A percentile compares a stretch with the other conserved stretches of the same genome.
Conservation (phyloP, 2,329 filamentous ascomycete genomes). For the Cladosporium halotolerans region DNA sequence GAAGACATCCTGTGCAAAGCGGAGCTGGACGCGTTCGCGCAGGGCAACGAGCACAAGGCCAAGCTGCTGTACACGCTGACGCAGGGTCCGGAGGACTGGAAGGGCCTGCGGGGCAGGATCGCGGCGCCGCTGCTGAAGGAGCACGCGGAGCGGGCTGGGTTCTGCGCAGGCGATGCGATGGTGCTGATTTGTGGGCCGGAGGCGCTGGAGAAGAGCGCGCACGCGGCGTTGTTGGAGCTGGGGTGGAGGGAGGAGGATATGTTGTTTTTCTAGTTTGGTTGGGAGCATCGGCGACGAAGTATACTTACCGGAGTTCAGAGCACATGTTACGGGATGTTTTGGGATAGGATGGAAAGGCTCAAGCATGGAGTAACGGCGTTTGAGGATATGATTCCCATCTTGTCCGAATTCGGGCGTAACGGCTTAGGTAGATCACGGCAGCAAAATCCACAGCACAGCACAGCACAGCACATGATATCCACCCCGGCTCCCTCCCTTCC, state of each 20-base stretch:
- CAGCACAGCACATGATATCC: no score
- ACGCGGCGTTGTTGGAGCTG: constrained; percentile 49
- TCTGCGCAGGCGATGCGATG: constrained; percentile 43
- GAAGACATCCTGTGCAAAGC: constrained; percentile 75
- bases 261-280: constrained; percentile 60
- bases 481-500: no score
- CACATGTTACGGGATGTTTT: no score
- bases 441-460: no score
- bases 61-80: constrained; percentile 65
- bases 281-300: not conserved
- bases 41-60: constrained; percentile 50
- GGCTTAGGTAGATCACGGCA: no score
- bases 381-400: no score
- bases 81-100: constrained; percentile 58
- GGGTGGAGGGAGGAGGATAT: constrained; percentile 70
- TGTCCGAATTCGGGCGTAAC: no score
- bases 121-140: constrained; percentile 55
- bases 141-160: constrained; percentile 41
- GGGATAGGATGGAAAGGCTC: no score
- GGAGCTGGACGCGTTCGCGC: constrained; percentile 62
- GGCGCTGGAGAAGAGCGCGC: constrained; percentile 63
- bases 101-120: constrained; percentile 62
- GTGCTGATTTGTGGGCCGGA: constrained; percentile 75
- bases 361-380: no score
- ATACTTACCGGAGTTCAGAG: no score